Conservation (phyloP, 1,284 basidiomycete genomes). For the Melampsora americana region DNA sequence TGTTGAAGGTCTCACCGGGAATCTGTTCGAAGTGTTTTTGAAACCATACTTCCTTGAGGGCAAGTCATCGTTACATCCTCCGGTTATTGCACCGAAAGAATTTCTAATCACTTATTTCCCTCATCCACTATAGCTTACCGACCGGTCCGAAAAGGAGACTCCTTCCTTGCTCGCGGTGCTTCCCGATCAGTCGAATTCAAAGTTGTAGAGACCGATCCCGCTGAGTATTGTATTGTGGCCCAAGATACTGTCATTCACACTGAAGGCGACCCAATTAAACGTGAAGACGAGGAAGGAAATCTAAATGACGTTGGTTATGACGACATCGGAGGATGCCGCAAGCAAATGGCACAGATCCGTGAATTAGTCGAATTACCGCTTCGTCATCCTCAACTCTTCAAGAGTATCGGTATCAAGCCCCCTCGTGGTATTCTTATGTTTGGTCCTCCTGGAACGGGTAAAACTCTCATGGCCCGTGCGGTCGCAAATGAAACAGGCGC, state of each 20-base stretch:
- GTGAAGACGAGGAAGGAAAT: conserved; percentile 97
- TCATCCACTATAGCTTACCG: conserved; percentile 67
- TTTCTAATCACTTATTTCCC: conserved; percentile 1
- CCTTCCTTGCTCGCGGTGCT: conserved; percentile 96
- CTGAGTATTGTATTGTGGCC: conserved; percentile 94
- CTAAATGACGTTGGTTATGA: conserved; percentile 97
- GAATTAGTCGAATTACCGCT: conserved; percentile 97
- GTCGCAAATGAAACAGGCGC: conserved; percentile 99
- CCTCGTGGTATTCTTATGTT: conserved; percentile 96
- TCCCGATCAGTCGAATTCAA: conserved; percentile 99
- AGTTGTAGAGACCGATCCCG: conserved; percentile 80
- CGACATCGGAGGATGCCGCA: conserved; percentile 97
- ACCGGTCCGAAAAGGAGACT: conserved; percentile 91
- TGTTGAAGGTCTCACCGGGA: conserved; percentile 87
- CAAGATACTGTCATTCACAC: conserved; percentile 96
- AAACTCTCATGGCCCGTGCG: conserved; percentile 97
- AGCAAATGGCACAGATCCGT: conserved; percentile 99
- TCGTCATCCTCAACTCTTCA: conserved; percentile 98
- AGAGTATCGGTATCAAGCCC: conserved; percentile 99
- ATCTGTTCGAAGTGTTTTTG: conserved; percentile 97
- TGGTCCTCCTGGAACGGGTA: conserved; percentile 94
- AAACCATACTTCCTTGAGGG: conserved; percentile 99
- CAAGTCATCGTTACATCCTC: conserved; percentile 51
- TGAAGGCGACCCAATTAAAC: conserved; percentile 97
- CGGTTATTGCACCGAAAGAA: neutral